These are phyloP conservation scores for Theileria orientalis DNA, from an alignment of 169 alveolate species.

Conservation along the genomic window DNA sequence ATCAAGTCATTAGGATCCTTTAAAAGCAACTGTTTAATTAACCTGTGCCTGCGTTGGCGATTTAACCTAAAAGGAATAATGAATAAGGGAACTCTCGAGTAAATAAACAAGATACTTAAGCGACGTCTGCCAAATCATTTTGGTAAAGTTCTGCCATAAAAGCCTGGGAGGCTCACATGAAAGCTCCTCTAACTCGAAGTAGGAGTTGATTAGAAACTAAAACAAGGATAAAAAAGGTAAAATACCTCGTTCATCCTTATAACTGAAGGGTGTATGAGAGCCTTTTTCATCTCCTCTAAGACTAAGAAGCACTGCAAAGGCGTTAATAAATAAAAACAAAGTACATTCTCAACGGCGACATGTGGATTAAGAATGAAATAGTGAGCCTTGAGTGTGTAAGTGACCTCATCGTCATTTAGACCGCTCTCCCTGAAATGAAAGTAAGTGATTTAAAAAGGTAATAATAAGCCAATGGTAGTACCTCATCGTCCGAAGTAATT, in stretches of 20 bases:
- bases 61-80: conserved; percentile 31
- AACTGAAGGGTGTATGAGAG: conserved; percentile 77
- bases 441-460: conserved; percentile 31
- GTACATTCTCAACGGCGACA: conserved; percentile 67
- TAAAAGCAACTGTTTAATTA: background rate
- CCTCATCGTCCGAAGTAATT: conserved; percentile 55
- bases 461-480: background rate
- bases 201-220: conserved; percentile 73
- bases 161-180: conserved; percentile 74
- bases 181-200: conserved; percentile 74
- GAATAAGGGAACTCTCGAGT: background rate
- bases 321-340: conserved; percentile 21
- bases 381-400: conserved; percentile 77
- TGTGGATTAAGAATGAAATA: conserved; percentile 71
- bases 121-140: conserved; percentile 73
- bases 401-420: conserved; percentile 77
- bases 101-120: conserved; percentile 8
- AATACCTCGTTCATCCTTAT: conserved; percentile 72
- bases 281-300: conserved; percentile 81
- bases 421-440: conserved; percentile 58
- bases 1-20: conserved; percentile 59
- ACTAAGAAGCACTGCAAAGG: conserved; percentile 73
- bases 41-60: conserved; percentile 35
- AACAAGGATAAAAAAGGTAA: background rate
- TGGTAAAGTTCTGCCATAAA: conserved; percentile 71